Percentiles rank a stretch among this genome's conserved stretches.
Conservation (phyloP, 2,329 filamentous ascomycete species). For the Fusarium sterilihyphosum region DNA sequence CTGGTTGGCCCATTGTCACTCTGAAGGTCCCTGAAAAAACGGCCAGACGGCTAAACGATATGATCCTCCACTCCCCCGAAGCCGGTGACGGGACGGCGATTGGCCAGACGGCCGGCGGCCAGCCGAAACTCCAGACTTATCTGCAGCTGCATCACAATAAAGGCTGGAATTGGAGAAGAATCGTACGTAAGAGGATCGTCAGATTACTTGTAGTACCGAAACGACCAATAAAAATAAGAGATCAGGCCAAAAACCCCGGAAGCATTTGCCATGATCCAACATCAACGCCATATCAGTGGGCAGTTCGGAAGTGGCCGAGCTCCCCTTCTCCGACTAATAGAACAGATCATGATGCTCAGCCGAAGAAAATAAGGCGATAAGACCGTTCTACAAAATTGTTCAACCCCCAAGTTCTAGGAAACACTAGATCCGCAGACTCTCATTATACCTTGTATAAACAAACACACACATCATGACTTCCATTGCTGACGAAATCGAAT, state of each 20-base stretch:
- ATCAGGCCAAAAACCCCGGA: background rate
- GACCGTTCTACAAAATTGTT: background rate
- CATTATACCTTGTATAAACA: background rate
- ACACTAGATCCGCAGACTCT: background rate
- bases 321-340: conserved; percentile 34
- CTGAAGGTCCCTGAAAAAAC: conserved; percentile 1
- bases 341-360: conserved; percentile 7
- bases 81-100: conserved; percentile 8
- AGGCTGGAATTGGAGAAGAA: background rate
- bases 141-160: background rate
- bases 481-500: conserved; percentile 59
- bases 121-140: conserved; percentile 13
- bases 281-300: conserved; percentile 8
- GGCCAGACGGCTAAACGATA: conserved; percentile 5
- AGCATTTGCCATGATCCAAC: conserved; percentile 19
- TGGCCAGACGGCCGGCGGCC: background rate
- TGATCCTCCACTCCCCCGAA: conserved; percentile 30
- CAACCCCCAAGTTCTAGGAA: background rate
- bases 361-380: conserved; percentile 35
- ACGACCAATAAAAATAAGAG: conserved; percentile 18
- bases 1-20: conserved; percentile 2
- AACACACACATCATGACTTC: conserved; percentile 44
- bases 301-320: conserved; percentile 48
- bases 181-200: conserved; percentile 8
- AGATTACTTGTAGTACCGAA: conserved; percentile 9